Conservation (phyloP, 768 basidiomycete species). For the Lactarius pseudohatsudake region DNA sequence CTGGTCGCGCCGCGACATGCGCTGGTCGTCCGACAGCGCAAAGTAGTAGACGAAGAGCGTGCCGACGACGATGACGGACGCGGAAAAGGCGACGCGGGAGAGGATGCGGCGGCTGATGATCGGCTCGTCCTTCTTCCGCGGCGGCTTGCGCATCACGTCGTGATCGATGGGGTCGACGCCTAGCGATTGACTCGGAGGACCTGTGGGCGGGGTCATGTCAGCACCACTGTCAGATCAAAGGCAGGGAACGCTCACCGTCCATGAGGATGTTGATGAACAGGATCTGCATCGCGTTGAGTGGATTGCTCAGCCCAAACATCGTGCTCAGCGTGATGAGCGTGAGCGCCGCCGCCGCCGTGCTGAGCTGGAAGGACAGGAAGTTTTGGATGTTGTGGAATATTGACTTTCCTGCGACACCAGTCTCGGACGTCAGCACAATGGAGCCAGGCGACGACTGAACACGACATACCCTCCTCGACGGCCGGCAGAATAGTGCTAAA, state of each 20-base stretch:
- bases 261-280: constrained; percentile 99
- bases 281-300: constrained; percentile 97
- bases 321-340: constrained; percentile 95
- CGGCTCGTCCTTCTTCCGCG: constrained; percentile 88
- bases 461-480: constrained; percentile 78
- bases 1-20: constrained; percentile 84
- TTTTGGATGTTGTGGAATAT: constrained; percentile 99
- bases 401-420: constrained; percentile 67
- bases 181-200: constrained; percentile 91
- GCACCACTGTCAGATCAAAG: background rate
- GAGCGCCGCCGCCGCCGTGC: constrained; percentile 94
- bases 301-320: constrained; percentile 84
- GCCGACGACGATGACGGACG: constrained; percentile 86
- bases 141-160: constrained; percentile 88
- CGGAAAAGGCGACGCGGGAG: constrained; percentile 86
- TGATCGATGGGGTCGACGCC: constrained; percentile 96
- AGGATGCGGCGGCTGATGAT: constrained; percentile 77
- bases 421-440: constrained; percentile 16
- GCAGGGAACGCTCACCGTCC: constrained; percentile 64
- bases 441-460: background rate
- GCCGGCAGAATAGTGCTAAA: constrained; percentile 94
- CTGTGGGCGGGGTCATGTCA: constrained; percentile 40
- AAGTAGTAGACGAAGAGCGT: constrained; percentile 85
- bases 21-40: constrained; percentile 73
- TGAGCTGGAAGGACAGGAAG: constrained; percentile 95